Evolutionary conservation across 2,329 filamentous ascomycete genomes (phyloP).

Genomic region (Alternaria atra): DNA sequence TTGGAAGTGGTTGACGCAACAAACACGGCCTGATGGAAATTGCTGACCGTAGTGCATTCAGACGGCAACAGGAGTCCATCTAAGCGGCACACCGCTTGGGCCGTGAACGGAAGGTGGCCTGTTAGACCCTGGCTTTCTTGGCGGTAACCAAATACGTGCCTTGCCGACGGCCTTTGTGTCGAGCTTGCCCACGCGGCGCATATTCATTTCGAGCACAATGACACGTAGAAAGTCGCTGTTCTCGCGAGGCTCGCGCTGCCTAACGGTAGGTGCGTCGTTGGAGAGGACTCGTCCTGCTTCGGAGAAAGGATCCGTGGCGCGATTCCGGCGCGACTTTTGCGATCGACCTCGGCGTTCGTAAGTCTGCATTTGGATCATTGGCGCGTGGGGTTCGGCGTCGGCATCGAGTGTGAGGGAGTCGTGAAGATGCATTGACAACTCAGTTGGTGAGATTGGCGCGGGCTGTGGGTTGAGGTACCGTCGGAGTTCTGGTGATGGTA

Average conservation of each 20-base stretch:
- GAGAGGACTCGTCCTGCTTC: slow-evolving; percentile 56
- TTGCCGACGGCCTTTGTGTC: slow-evolving; percentile 63
- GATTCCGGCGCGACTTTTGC: slow-evolving; percentile 35
- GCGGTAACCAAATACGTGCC: slow-evolving; percentile 69
- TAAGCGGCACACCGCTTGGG: slow-evolving; percentile 43
- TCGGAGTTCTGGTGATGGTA: slow-evolving; percentile 65
- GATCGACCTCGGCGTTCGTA: slow-evolving; percentile 58
- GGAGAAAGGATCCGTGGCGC: slow-evolving; percentile 49
- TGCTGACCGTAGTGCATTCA: slow-evolving; percentile 18
- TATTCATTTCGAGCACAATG: slow-evolving; percentile 73
- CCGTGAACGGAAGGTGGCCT: slow-evolving; percentile 36
- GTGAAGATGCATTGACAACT: slow-evolving; percentile 53
- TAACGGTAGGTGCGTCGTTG: slow-evolving; percentile 54
- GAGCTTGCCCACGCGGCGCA: slow-evolving; percentile 70
- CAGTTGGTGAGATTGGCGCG: slow-evolving; percentile 47
- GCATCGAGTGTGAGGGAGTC: slow-evolving; percentile 47
- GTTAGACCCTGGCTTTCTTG: slow-evolving; percentile 54
- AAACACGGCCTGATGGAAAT: slow-evolving; percentile 14
- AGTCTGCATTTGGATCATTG: slow-evolving; percentile 71
- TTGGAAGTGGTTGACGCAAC: neutral
- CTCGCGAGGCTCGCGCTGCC: slow-evolving; percentile 69
- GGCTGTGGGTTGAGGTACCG: slow-evolving; percentile 68
- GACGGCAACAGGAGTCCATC: slow-evolving; percentile 47
- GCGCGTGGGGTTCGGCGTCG: slow-evolving; percentile 53
- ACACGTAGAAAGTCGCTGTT: slow-evolving; percentile 71